Evolutionary conservation across 2,329 filamentous ascomycete genomes (phyloP), one percentile per base, ranked within the genome.

Genomic region (Aspergillus sp.): DNA sequence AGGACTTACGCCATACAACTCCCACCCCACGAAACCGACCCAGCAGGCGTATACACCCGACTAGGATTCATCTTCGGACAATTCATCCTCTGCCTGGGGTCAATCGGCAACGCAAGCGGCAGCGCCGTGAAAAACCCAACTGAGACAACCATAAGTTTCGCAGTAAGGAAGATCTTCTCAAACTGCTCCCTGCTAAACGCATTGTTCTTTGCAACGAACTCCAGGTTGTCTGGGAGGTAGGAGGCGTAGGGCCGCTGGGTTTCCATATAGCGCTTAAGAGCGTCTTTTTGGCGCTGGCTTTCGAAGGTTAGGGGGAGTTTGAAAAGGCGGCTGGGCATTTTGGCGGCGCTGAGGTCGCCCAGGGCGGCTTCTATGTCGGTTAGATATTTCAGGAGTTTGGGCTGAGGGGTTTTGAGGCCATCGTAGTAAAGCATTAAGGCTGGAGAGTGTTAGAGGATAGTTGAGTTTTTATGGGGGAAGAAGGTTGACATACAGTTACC

Each of bases 151-250:
- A 80, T 76, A 47, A 79, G 71, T 6, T 69, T 69, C 22, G 73
- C 72, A 3, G 65, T 75, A 6, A 79, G 67, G 52, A 76, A 76
- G 42, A 79, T 77, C 2, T 75, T 65, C 38, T 75, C 71, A 3
- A 80, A 64, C 49, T 79, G 71, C 38, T 74, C 65, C 1, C 69
- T 61, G 1, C 59, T 63, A 49, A 81, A 73, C 3, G 74, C 77
- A 53, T 80, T 80, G 60, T 78, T 79, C 52, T 73, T 74, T 1
- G 76, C 76, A 5, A 72, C 62, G 48, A 84, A 85, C 1, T 76
- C 71, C 37, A 83, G 70, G 46, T 84, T 84, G 53, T 80, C 78
- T 0, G 82, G 82, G 0, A 85, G 69, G 58, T 82, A 85, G 0
- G 79, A 75, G 0, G 82, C 82, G 43, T 81, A 75, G 1, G 77